phyloP scores from a whole-genome alignment of 2,329 filamentous ascomycete species.

The Pseudogymnoascus sp. region DNA sequence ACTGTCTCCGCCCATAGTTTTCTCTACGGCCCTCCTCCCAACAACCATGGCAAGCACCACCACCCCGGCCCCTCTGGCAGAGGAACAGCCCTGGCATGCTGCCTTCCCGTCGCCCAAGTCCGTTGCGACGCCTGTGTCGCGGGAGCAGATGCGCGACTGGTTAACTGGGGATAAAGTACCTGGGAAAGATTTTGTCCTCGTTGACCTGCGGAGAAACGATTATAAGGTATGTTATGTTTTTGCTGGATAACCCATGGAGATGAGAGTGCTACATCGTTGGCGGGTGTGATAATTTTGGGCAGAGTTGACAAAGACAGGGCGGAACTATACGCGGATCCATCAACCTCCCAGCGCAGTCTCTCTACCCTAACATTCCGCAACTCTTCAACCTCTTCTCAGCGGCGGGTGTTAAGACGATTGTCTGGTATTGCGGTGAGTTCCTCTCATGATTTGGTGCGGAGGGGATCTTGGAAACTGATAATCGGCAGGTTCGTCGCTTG shows the following conservation, averaged over 20 bases:
- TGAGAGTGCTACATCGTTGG: background rate
- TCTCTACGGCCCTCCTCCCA: background rate
- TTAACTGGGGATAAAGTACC: constrained; percentile 9
- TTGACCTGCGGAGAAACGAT: constrained; percentile 30
- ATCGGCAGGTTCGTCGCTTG: constrained; percentile 29
- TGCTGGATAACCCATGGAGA: background rate
- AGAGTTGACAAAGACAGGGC: constrained; percentile 20
- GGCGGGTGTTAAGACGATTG: constrained; percentile 20
- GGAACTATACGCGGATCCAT: constrained; percentile 28
- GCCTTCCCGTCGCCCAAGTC: constrained; percentile 13
- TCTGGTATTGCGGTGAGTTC: constrained; percentile 26
- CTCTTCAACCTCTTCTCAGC: constrained; percentile 25
- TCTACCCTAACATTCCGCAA: constrained; percentile 25
- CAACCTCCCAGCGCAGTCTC: constrained; percentile 28
- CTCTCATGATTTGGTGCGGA: background rate
- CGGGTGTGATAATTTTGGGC: background rate
- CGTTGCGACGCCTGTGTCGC: background rate
- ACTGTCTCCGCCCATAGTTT: background rate
- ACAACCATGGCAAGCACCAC: background rate
- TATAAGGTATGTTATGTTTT: constrained; percentile 24
- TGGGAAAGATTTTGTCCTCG: constrained; percentile 21
- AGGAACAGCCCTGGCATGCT: constrained; percentile 12
- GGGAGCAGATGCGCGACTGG: constrained; percentile 9
- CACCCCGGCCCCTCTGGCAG: background rate
- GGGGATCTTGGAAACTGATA: background rate